These are phyloP conservation scores for Nitzschia putrida DNA, from an alignment of 108 stramenopile species.

Conservation along the genomic window DNA sequence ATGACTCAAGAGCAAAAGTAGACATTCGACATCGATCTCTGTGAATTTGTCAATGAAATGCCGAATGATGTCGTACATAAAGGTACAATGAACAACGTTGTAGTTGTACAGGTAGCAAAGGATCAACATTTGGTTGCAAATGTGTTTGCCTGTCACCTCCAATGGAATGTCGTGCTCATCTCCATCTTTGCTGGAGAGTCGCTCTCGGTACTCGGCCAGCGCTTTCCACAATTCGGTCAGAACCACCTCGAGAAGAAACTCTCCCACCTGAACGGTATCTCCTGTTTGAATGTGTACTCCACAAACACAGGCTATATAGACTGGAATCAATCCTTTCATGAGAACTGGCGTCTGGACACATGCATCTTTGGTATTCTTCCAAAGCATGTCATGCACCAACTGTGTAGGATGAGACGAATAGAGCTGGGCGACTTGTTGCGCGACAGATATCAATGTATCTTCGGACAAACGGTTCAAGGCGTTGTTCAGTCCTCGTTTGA, in stretches of 20 bases:
- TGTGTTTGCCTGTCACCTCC: conserved; percentile 57
- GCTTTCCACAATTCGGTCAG: conserved; percentile 57
- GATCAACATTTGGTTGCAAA: conserved; percentile 80
- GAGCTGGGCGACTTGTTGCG: conserved; percentile 59
- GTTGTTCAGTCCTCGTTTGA: conserved; percentile 82
- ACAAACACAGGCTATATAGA: conserved; percentile 69
- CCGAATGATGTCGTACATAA: conserved; percentile 89
- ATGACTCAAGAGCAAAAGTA: conserved; percentile 84
- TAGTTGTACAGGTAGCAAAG: conserved; percentile 94
- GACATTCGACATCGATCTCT: conserved; percentile 86
- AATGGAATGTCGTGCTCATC: conserved; percentile 8
- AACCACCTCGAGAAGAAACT: conserved; percentile 64
- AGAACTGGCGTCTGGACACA: conserved; percentile 64
- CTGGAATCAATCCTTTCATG: conserved; percentile 84
- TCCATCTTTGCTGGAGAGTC: not conserved
- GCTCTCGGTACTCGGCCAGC: conserved; percentile 27
- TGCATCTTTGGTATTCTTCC: conserved; percentile 70
- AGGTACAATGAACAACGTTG: conserved; percentile 80
- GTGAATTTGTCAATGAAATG: conserved; percentile 77
- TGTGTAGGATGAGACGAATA: conserved; percentile 54
- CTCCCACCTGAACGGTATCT: conserved; percentile 75
- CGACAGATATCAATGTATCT: conserved; percentile 84
- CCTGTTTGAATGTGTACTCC: conserved; percentile 83
- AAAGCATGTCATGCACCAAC: conserved; percentile 70
- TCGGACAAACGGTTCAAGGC: conserved; percentile 90